Percentiles rank a stretch among this genome's conserved stretches.
These are phyloP conservation scores for Eragrostis nindensis DNA, from an alignment of 176 grass and related monocot genomes.

Conservation along the genomic window DNA sequence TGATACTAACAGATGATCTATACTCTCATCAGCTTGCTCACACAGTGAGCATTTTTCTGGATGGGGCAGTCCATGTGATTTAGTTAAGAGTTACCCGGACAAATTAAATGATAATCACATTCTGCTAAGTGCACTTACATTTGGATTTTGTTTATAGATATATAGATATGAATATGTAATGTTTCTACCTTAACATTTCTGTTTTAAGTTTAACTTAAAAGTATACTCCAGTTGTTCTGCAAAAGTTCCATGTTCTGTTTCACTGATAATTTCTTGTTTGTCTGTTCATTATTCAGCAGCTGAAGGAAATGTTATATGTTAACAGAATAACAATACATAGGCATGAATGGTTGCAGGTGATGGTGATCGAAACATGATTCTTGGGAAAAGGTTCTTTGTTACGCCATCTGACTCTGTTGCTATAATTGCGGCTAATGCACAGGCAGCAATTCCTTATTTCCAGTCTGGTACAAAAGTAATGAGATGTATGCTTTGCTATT, in stretches of 20 bases:
- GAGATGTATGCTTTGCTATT: constrained; percentile 17
- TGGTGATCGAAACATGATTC: constrained; percentile 96
- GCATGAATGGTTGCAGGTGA: constrained; percentile 58
- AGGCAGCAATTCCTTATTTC: constrained; percentile 87
- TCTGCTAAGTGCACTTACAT: background rate
- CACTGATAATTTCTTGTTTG: background rate
- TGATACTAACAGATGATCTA: too few relatives aligned
- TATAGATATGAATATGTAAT: background rate
- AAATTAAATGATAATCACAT: background rate
- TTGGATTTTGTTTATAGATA: constrained; percentile 20
- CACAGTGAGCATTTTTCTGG: too few relatives aligned
- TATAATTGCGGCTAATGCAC: constrained; percentile 90
- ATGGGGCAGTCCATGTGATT: too few relatives aligned
- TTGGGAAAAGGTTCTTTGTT: constrained; percentile 84
- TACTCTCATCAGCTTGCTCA: too few relatives aligned
- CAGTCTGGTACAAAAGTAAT: constrained; percentile 79
- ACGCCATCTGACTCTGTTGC: constrained; percentile 97
- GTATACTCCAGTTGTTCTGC: background rate
- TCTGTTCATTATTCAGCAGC: background rate
- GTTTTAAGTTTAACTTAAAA: constrained; percentile 7
- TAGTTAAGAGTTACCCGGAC: background rate
- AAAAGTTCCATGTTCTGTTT: constrained; percentile 35
- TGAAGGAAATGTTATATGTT: constrained; percentile 20
- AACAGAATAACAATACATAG: constrained; percentile 4
- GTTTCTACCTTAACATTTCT: background rate